Evolutionary conservation across 2,329 filamentous ascomycete species (phyloP).

Genomic region (Bipolaris zeicola): DNA sequence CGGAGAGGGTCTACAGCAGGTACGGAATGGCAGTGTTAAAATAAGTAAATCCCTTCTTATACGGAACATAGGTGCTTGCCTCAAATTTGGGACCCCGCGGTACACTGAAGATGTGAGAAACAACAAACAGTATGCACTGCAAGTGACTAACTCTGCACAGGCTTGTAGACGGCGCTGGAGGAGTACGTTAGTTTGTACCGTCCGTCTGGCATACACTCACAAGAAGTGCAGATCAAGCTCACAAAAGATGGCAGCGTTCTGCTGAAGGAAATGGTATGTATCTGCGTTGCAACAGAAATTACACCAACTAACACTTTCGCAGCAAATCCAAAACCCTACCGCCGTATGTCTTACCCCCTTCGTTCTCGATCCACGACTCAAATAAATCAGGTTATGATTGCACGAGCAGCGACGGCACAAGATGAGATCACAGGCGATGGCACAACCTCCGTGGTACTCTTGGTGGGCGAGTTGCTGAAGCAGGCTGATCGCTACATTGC

Average conservation of each 20-base stretch:
- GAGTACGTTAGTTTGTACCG: slow-evolving; percentile 48
- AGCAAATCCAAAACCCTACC: slow-evolving; percentile 97
- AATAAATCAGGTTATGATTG: slow-evolving; percentile 65
- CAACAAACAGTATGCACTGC: slow-evolving; percentile 45
- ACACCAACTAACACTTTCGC: slow-evolving; percentile 16
- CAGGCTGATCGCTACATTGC: slow-evolving; percentile 96
- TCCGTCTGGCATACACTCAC: slow-evolving; percentile 20
- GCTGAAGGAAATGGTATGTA: slow-evolving; percentile 66
- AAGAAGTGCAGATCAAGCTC: slow-evolving; percentile 78
- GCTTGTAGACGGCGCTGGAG: slow-evolving; percentile 67
- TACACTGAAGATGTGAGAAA: slow-evolving; percentile 94
- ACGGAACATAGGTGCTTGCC: slow-evolving; percentile 77
- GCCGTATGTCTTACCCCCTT: slow-evolving; percentile 63
- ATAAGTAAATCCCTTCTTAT: slow-evolving; percentile 8
- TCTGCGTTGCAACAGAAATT: slow-evolving; percentile 2
- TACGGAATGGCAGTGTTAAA: slow-evolving; percentile 11
- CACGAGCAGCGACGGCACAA: slow-evolving; percentile 88
- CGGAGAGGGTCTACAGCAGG: slow-evolving; percentile 74
- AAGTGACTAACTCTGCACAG: slow-evolving; percentile 47
- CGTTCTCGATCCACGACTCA: slow-evolving; percentile 7
- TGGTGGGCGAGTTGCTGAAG: slow-evolving; percentile 96
- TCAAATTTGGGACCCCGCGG: slow-evolving; percentile 93
- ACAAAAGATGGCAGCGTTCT: slow-evolving; percentile 97
- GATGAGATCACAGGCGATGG: slow-evolving; percentile 98
- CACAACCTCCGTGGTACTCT: slow-evolving; percentile 91